Evolutionary conservation across 2,329 filamentous ascomycete species (phyloP).

Genomic region (Colletotrichum lindemuthianum): DNA sequence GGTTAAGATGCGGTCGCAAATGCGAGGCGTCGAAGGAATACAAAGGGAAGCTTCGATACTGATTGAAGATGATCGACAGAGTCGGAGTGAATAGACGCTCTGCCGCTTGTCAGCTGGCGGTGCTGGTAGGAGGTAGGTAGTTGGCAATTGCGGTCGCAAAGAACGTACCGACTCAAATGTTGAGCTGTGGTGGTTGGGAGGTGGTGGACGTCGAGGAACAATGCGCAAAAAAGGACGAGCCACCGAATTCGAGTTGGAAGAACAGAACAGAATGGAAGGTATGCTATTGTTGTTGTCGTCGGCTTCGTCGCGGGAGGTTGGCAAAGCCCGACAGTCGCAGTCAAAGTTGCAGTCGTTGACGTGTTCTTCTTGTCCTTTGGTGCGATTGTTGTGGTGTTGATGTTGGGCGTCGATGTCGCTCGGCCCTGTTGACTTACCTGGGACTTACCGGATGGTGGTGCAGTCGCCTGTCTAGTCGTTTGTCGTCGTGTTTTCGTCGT

Average conservation of each 20-base stretch:
- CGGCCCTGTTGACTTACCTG: conserved; percentile 16
- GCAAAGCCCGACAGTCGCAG: not conserved
- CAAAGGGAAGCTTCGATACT: conserved; percentile 24
- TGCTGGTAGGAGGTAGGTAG: conserved; percentile 1
- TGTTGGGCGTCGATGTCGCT: not conserved
- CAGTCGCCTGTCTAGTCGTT: conserved; percentile 17
- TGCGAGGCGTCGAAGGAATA: conserved; percentile 25
- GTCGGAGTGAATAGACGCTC: conserved; percentile 21
- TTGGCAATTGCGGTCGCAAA: not conserved
- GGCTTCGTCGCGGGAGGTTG: not conserved
- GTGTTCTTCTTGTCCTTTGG: not conserved
- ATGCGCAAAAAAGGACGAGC: conserved; percentile 1
- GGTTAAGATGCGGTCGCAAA: conserved; percentile 23
- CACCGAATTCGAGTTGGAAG: conserved; percentile 2
- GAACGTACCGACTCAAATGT: conserved; percentile 25
- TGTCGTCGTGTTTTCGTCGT: conserved; percentile 16
- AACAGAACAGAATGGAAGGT: conserved; percentile 21
- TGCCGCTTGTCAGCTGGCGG: conserved; percentile 14
- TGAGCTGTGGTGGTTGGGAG: conserved; percentile 7
- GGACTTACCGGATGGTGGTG: conserved; percentile 7
- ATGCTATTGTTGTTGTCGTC: conserved; percentile 14
- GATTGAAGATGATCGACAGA: conserved; percentile 27
- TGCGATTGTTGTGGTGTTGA: conserved; percentile 4
- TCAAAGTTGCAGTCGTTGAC: not conserved
- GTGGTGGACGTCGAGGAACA: conserved; percentile 10